Evolutionary conservation across 1,284 basidiomycete genomes (phyloP), one percentile per base, ranked within the genome.

Genomic region (Erythrobasidium hasegawianum): DNA sequence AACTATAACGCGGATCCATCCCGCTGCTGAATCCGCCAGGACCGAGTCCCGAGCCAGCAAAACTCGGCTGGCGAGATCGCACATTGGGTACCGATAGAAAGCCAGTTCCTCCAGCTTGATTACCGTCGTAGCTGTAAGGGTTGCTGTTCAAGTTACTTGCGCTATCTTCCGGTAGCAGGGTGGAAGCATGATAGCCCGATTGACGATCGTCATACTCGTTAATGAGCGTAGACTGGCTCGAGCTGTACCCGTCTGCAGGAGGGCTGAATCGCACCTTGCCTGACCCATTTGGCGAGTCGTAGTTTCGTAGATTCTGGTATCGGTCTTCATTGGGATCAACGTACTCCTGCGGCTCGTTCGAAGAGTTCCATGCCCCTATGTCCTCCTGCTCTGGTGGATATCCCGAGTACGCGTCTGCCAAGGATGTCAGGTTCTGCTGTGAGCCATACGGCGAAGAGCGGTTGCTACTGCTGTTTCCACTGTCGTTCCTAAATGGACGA

Each of bases 1-100:
- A 65, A 33, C 43, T 57, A 26, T 57, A 65, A 14, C 56, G 18
- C 56, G 43, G 62, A 38, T 65, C 62, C 18, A 65, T 55, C 10
- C 40, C 55, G 50, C 26, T 29, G 8, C n/a, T 16, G 33, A 59
- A 59, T 13, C 40, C 41, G 20, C 62, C 62, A 38, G 55, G 55
- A 40, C 55, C 56, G 22, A 38, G 38, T 2, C 43, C 49, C 14
- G 24, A 55, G 3, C 55, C 62, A 18, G 54, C 33, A 10, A 45
- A 26, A 20, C 56, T 58, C 20, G 61, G 61, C 47, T 57, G 22
- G 18, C 62, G 22, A 8, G 53, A 52, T 13, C 56, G 54, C 26
- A 57, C 10, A 9, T 65, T 20, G 8, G 62, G 45, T 7, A 50
- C 62, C 11, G 40, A 20, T 14, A 49, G 56, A 18, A 65, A 58